Evolutionary conservation across 345 rosid species (phyloP).

Genomic region (Euphorbia pulcherrima): DNA sequence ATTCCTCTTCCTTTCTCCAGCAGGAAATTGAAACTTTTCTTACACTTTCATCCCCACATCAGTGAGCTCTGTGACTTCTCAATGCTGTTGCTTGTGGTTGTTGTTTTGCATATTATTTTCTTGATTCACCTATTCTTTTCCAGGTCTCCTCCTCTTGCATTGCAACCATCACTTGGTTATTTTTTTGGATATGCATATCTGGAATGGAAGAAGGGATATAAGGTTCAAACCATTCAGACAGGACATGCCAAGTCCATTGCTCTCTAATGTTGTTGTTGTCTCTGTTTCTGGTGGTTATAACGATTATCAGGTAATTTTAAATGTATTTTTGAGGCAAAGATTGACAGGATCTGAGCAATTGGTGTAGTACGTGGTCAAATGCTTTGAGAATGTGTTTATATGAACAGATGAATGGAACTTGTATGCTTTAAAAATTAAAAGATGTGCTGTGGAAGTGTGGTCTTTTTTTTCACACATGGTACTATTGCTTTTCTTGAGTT

Average conservation of each 20-base stretch:
- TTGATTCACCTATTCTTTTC: conserved; percentile 32
- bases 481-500: neutral
- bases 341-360: neutral
- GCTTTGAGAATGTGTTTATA: conserved; percentile 6
- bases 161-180: conserved; percentile 92
- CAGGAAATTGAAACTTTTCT: conserved; percentile 82
- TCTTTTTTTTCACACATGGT: neutral
- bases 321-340: neutral
- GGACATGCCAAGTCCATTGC: conserved; percentile 60
- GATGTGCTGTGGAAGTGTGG: neutral
- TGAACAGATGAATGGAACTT: neutral
- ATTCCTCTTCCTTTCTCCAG: no score
- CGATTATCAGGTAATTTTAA: conserved; percentile 74
- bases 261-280: conserved; percentile 71
- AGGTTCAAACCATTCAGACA: conserved; percentile 45
- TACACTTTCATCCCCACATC: conserved; percentile 94
- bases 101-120: conserved; percentile 24
- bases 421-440: neutral
- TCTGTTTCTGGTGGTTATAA: conserved; percentile 88
- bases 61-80: conserved; percentile 52
- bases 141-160: conserved; percentile 95
- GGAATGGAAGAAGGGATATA: conserved; percentile 84
- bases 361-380: conserved; percentile 1
- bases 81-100: conserved; percentile 18
- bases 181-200: conserved; percentile 68